Evolutionary conservation across 192 early-diverging fungal genomes (phyloP), one percentile per base, ranked within the genome.

Genomic region (Rhizophlyctis rosea): DNA sequence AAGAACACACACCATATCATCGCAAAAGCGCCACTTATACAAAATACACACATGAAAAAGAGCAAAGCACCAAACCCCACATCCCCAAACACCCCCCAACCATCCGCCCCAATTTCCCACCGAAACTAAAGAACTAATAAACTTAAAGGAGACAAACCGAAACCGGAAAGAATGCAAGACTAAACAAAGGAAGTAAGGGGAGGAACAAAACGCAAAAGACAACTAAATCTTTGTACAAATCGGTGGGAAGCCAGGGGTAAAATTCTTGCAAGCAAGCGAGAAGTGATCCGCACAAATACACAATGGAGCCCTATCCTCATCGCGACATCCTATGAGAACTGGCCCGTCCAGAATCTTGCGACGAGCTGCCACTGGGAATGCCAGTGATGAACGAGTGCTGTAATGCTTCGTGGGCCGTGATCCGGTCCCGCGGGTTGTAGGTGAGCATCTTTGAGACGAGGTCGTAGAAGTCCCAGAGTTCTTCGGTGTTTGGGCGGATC

Each of bases 321-420:
- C n/a, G n/a, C n/a, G n/a, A n/a, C n/a, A n/a, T n/a, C n/a, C n/a
- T n/a, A n/a, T n/a, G n/a, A n/a, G n/a, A n/a, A n/a, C n/a, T n/a
- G n/a, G n/a, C n/a, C n/a, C n/a, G n/a, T n/a, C n/a, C n/a, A n/a
- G n/a, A n/a, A n/a, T n/a, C n/a, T n/a, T n/a, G n/a, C n/a, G n/a
- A n/a, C n/a, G n/a, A n/a, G n/a, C n/a, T n/a, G n/a, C n/a, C n/a
- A n/a, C n/a, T n/a, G n/a, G n/a, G n/a, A n/a, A n/a, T n/a, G n/a
- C n/a, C n/a, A n/a, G n/a, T n/a, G 69, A 98, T 91, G 69, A 96
- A 97, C 33, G 85, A 86, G 68, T 96, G 94, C 25, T 84, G 69
- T 50, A 93, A 78, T 2, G 95, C 95, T 47, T 92, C 80, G 14
- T 82, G 76, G 13, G 95, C 93, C 3, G 90, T 82, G 36, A 96